Evolutionary conservation across 2,329 filamentous ascomycete genomes (phyloP).

Genomic region (Penicillium vulpinum): DNA sequence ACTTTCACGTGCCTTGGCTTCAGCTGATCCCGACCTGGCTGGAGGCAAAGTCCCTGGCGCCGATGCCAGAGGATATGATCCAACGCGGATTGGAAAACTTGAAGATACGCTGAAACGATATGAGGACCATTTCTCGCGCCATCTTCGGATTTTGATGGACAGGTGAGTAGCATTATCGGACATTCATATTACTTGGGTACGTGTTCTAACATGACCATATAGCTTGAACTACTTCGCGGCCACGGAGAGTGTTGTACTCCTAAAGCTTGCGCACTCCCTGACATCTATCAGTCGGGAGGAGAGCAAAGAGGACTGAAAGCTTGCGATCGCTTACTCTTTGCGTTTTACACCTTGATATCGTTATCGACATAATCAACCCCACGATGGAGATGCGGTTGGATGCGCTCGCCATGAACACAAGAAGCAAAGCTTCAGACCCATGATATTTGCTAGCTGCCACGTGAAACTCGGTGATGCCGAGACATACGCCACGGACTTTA

Average conservation of each 20-base stretch:
- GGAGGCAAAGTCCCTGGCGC: conserved; percentile 30
- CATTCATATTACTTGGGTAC: neutral
- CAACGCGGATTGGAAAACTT: conserved; percentile 68
- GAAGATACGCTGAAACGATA: conserved; percentile 88
- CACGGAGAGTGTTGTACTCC: conserved; percentile 90
- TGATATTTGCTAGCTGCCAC: neutral
- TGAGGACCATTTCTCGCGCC: conserved; percentile 87
- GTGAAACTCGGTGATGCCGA: neutral
- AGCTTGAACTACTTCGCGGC: conserved; percentile 90
- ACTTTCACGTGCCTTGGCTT: conserved; percentile 79
- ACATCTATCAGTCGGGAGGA: conserved; percentile 46
- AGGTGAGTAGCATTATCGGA: conserved; percentile 48
- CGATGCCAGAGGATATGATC: conserved; percentile 54
- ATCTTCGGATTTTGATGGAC: conserved; percentile 90
- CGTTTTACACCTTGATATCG: neutral
- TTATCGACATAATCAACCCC: neutral
- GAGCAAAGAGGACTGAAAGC: conserved; percentile 19
- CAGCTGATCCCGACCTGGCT: conserved; percentile 74
- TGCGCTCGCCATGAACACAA: neutral
- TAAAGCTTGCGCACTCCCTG: conserved; percentile 63
- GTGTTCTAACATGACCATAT: conserved; percentile 1
- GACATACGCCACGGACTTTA: neutral
- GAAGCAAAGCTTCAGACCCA: neutral
- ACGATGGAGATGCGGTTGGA: neutral
- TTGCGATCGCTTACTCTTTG: neutral